Conservation (phyloP, 2,329 filamentous ascomycete species). For the Stachybotrys chlorohalonatus region DNA sequence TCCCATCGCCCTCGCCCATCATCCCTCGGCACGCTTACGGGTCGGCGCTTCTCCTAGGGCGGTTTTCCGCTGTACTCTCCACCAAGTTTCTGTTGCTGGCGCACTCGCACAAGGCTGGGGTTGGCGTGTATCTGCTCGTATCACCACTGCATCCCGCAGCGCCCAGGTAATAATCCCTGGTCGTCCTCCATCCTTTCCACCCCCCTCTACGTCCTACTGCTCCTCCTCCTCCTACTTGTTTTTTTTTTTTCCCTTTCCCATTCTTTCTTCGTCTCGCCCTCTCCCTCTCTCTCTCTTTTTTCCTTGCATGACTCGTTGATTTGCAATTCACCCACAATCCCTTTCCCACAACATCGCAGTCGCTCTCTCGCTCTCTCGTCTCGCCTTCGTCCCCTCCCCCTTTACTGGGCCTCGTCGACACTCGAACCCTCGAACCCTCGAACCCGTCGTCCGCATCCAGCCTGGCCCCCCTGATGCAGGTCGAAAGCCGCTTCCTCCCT, state of each 20-base stretch:
- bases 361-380: not conserved
- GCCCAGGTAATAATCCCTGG: not conserved
- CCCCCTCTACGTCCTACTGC: not conserved
- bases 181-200: not conserved
- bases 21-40: too few relatives aligned
- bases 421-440: not conserved
- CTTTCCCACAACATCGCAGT: not conserved
- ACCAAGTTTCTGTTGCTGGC: too few relatives aligned
- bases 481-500: slow-evolving; percentile 5
- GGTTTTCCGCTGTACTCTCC: too few relatives aligned
- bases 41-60: too few relatives aligned
- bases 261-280: not conserved
- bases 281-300: not conserved
- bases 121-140: too few relatives aligned
- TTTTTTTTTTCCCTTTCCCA: not conserved
- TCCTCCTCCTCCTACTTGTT: not conserved
- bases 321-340: not conserved
- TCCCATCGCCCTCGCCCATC: too few relatives aligned
- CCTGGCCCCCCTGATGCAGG: slow-evolving; percentile 5
- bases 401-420: not conserved
- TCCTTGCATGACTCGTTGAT: not conserved
- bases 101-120: too few relatives aligned
- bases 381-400: not conserved
- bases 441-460: not conserved
- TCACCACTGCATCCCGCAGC: not conserved